A percentile compares a stretch with the other conserved stretches of the same genome.
Conservation (phyloP, 192 early-diverging fungal genomes). For the Gonapodya prolifera region DNA sequence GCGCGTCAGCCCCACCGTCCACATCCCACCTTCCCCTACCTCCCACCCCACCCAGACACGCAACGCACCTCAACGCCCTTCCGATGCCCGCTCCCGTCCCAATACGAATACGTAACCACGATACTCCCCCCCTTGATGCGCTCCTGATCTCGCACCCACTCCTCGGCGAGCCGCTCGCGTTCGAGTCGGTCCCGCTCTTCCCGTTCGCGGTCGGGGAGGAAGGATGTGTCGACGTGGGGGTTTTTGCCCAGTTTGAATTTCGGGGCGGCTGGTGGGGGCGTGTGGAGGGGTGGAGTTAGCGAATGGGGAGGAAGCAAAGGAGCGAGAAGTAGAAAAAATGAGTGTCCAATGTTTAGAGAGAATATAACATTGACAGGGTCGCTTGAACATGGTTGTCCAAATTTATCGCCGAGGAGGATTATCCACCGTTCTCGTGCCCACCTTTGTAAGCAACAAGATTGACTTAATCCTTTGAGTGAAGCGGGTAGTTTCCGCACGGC, state of each 20-base stretch:
- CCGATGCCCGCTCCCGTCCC: constrained; percentile 94
- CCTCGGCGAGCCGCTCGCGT: constrained; percentile 60
- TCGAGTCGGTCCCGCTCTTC: constrained; percentile 59
- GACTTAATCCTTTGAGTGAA: too few species aligned
- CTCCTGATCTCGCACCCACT: constrained; percentile 78
- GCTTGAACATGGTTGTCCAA: too few species aligned
- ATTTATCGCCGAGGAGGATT: too few species aligned
- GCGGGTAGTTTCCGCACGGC: too few species aligned
- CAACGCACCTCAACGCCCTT: constrained; percentile 47
- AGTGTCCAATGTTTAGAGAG: too few species aligned
- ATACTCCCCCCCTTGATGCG: constrained; percentile 72
- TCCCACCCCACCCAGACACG: not conserved
- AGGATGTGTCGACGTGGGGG: constrained; percentile 81
- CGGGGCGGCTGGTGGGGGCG: constrained; percentile 19
- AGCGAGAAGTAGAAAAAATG: too few species aligned
- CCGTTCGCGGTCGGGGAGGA: constrained; percentile 79
- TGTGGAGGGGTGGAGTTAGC: too few species aligned
- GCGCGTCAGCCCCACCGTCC: not conserved
- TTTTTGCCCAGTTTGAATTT: constrained; percentile 54
- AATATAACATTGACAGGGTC: too few species aligned
- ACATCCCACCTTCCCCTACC: not conserved
- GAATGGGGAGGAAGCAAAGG: too few species aligned
- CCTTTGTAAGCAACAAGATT: too few species aligned
- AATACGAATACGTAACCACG: constrained; percentile 80
- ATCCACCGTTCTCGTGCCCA: too few species aligned